These are phyloP conservation scores for Solanum ossicruentum DNA, from an alignment of 257 asterid genomes.

Conservation along the genomic window DNA sequence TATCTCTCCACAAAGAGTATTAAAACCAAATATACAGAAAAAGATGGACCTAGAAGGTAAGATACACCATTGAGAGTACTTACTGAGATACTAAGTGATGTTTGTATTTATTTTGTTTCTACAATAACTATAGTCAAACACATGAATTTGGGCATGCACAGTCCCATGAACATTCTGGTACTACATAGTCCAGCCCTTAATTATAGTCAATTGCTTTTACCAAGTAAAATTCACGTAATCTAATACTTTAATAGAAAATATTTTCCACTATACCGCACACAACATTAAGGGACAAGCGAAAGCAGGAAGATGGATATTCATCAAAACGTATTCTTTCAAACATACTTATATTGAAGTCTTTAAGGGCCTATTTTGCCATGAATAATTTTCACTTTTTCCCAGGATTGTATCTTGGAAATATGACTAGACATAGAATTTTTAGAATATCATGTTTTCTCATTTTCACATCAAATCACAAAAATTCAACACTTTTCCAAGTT, in stretches of 20 bases:
- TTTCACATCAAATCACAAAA: not conserved
- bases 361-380: not conserved
- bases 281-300: not conserved
- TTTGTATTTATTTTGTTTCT: not conserved
- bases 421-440: not conserved
- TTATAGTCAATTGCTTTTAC: not conserved
- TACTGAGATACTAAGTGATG: not conserved
- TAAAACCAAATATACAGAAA: no score
- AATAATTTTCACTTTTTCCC: not conserved
- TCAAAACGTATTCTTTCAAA: not conserved
- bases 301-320: not conserved
- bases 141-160: not conserved
- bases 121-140: not conserved
- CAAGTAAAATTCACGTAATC: not conserved
- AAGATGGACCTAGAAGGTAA: no score
- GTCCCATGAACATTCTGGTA: not conserved
- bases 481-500: not conserved
- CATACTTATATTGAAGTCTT: not conserved
- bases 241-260: not conserved
- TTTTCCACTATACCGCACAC: not conserved
- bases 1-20: no score
- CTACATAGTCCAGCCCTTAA: not conserved
- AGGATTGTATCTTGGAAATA: no score
- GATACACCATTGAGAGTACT: not conserved
- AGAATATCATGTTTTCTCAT: not conserved